These are phyloP conservation scores for Hirschfeldia incana DNA, from an alignment of 345 rosid species.

Conservation along the genomic window DNA sequence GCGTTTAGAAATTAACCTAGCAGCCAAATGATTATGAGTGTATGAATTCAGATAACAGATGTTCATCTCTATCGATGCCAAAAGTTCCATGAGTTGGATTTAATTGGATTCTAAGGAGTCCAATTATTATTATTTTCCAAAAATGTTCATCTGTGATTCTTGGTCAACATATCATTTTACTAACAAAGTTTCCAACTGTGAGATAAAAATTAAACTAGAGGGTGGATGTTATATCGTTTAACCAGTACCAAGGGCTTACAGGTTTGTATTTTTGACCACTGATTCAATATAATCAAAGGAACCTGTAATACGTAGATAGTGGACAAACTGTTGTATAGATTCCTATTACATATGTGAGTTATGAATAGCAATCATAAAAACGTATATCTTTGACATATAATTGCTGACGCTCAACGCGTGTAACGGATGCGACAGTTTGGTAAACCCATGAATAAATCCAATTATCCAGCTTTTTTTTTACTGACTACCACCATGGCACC, in stretches of 20 bases:
- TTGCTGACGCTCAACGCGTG: constrained; percentile 14
- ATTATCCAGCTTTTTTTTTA: background rate
- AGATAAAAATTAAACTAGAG: too few species aligned
- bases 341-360: background rate
- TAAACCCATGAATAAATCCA: constrained; percentile 14
- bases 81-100: background rate
- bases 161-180: too few species aligned
- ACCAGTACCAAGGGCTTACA: too few species aligned
- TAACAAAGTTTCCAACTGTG: too few species aligned
- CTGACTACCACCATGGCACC: background rate
- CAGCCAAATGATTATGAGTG: too few species aligned
- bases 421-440: constrained; percentile 21
- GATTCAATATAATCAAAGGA: background rate
- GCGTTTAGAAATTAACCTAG: too few species aligned
- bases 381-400: constrained; percentile 15
- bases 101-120: background rate
- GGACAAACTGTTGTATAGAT: background rate
- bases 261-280: background rate
- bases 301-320: background rate
- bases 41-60: background rate
- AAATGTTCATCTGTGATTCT: too few species aligned
- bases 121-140: too few species aligned
- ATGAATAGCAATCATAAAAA: background rate
- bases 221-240: too few species aligned
- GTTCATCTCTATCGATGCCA: background rate